phyloP scores from a whole-genome alignment of 495 filamentous ascomycete species.

The Penicillium herquei region DNA sequence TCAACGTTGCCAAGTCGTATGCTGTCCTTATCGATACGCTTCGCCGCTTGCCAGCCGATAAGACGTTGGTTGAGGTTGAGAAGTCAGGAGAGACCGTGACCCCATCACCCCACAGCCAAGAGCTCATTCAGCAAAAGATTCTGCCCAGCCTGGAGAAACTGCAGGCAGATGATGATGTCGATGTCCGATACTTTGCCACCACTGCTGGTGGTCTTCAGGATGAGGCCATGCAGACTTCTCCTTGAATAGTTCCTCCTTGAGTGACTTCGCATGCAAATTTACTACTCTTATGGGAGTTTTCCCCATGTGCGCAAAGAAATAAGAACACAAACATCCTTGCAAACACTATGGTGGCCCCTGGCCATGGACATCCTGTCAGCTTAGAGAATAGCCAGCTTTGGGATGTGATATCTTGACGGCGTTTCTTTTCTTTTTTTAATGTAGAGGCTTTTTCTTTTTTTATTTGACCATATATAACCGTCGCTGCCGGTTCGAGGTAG shows the following conservation, averaged over 20 bases:
- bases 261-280: constrained; percentile 10
- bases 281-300: constrained; percentile 8
- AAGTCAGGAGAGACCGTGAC: constrained; percentile 63
- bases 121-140: constrained; percentile 84
- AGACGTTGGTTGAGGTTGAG: constrained; percentile 80
- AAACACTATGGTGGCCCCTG: constrained; percentile 13
- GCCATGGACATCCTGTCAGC: constrained; percentile 30
- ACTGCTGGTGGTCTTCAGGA: constrained; percentile 56
- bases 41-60: constrained; percentile 81
- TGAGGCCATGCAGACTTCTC: constrained; percentile 51
- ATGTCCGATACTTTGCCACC: constrained; percentile 93
- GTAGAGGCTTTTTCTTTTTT: constrained; percentile 33
- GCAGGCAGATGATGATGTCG: constrained; percentile 93
- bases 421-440: constrained; percentile 32
- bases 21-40: constrained; percentile 82
- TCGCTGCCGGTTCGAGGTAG: constrained; percentile 16
- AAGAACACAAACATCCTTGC: neutral
- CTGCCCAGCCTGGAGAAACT: constrained; percentile 91
- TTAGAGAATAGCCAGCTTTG: constrained; percentile 42
- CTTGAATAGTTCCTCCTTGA: constrained; percentile 24
- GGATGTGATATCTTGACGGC: constrained; percentile 42
- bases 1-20: constrained; percentile 99
- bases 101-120: constrained; percentile 69
- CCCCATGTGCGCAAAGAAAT: constrained; percentile 16
- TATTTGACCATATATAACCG: constrained; percentile 28